Conservation (phyloP, 192 early-diverging fungal genomes). For the Gaertneriomyces semiglobifer region DNA sequence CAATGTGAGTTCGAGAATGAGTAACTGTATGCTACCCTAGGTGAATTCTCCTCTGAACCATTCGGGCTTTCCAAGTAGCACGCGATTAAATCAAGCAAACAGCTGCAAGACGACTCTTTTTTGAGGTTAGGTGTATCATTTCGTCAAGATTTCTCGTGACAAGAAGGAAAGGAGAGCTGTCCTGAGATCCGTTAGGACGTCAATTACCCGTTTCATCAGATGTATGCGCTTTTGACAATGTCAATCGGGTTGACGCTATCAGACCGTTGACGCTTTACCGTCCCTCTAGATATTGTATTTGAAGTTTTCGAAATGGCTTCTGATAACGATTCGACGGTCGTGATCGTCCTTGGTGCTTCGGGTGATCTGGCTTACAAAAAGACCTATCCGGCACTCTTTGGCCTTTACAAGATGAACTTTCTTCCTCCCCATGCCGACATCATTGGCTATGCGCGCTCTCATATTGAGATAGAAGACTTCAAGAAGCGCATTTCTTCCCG, state of each 20-base stretch:
- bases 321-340: constrained; percentile 30
- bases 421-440: constrained; percentile 72
- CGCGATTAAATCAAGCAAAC: too few species aligned
- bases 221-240: neutral
- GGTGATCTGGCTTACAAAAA: constrained; percentile 96
- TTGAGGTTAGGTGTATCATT: too few species aligned
- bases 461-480: constrained; percentile 74
- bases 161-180: neutral
- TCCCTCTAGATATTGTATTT: neutral
- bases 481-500: constrained; percentile 64
- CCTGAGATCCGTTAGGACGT: neutral
- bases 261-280: neutral
- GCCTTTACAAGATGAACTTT: constrained; percentile 80
- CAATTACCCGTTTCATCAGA: constrained; percentile 7
- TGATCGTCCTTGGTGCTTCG: constrained; percentile 37
- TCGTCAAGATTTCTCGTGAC: too few species aligned
- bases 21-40: too few species aligned
- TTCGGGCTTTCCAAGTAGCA: too few species aligned
- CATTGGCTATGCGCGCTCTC: constrained; percentile 89
- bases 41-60: too few species aligned
- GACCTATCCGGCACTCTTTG: constrained; percentile 95
- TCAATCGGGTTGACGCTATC: neutral
- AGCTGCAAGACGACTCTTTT: too few species aligned
- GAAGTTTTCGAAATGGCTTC: constrained; percentile 25
- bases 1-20: too few species aligned